phyloP scores from a whole-genome alignment of 768 basidiomycete genomes.

The Boletus coccyginus region DNA sequence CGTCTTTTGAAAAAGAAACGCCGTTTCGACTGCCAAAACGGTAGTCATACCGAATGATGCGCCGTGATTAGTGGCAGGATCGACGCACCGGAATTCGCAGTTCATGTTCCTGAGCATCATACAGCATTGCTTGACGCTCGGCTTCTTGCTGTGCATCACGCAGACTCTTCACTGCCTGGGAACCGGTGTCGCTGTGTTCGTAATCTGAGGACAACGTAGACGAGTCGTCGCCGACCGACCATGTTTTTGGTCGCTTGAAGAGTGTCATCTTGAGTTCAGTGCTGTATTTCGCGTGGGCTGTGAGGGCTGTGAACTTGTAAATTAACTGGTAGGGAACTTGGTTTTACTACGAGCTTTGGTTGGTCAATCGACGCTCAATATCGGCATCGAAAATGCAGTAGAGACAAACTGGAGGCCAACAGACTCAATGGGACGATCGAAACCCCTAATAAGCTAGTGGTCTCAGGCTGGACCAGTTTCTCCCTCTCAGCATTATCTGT shows the following conservation, averaged over 20 bases:
- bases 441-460: no score
- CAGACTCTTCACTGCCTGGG: conserved; percentile 1
- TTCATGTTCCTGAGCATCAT: conserved; percentile 27
- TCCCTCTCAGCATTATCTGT: no score
- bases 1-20: conserved; percentile 33
- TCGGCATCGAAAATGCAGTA: background rate
- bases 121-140: conserved; percentile 22
- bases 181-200: conserved; percentile 9
- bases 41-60: background rate
- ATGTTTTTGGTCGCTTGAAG: conserved; percentile 32
- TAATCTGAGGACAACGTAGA: conserved; percentile 12
- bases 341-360: background rate
- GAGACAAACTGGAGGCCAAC: no score
- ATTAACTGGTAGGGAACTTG: background rate
- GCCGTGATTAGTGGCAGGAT: background rate
- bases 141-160: conserved; percentile 21
- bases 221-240: conserved; percentile 15
- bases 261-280: conserved; percentile 28
- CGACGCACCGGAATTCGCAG: conserved; percentile 15
- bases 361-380: background rate
- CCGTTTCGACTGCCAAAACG: conserved; percentile 13
- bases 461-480: no score
- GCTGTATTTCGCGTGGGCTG: background rate
- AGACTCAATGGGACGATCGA: no score
- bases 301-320: background rate